Evolutionary conservation across 257 asterid species (phyloP), one percentile per base, ranked within the genome.

Genomic region (Nicotiana paniculata): DNA sequence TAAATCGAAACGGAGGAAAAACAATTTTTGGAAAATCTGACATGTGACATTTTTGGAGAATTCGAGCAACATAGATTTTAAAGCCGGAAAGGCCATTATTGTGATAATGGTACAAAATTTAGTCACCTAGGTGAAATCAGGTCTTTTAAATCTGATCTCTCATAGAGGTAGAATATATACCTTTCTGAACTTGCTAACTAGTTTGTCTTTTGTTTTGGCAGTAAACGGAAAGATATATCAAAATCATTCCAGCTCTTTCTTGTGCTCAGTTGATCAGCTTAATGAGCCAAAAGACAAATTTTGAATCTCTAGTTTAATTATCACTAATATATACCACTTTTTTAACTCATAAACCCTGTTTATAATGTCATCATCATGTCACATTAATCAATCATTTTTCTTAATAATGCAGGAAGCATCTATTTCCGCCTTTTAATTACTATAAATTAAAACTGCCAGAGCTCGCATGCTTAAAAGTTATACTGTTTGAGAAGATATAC

Each of bases 131-230:
- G 55, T 43, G n/a, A 70, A 70, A 21, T 39, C 11, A 69, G 33
- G 57, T n/a, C 55, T 9, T 0, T n/a, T 37, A 30, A 3, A 69
- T 69, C 21, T n/a, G 57, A 43, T n/a, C 13, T 58, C 28, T 2
- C 28, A 58, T 37, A 37, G 77, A 18, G 77, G 10, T 18, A 4
- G 39, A 68, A 12, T 21, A 12, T 24, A 61, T 9, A 62, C 8
- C 8, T 70, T 46, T 74, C 24, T 9, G 37, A 48, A 13, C 15
- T 74, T 26, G 79, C 35, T 74, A 48, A 74, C 79, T 74, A 9
- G 79, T 74, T 74, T 48, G 79, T 74, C 61, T 74, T 33, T 74
- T 48, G 79, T 24, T 24, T 48, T 74, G 79, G 79, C 39, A 74
- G 62, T 37, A 74, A 24, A 21, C 62, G 6, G 62, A 48, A 8